Base-by-base conservation (phyloP, 257 asterid species). In the Petunia axillaris region DNA sequence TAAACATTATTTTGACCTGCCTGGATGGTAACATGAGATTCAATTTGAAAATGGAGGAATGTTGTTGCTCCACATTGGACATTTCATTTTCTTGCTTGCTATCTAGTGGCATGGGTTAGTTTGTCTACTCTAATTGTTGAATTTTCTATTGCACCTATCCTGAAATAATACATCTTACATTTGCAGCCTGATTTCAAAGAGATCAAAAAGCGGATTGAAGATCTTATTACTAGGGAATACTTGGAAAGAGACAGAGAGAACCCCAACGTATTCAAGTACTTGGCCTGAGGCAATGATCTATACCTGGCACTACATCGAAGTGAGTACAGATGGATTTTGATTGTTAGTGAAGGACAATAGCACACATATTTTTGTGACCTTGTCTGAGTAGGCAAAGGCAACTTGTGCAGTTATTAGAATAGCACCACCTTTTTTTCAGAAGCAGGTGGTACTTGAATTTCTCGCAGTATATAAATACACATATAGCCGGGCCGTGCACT, bases 161-260 rank as follows among this genome's bases (percentile, higher is more conserved):
- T 62, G 1, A 80, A 64, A 38, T 50, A 37, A 39, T 75, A 39
- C 10, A n/a, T 6, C 36, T 36, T 75, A 4, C 36, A 58, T 83
- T 6, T 82, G 81, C 88, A 87, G 91, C 94, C 92, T 48, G 91
- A 91, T 80, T 64, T 91, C 63, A 88, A 80, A 66, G 83, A 81
- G 44, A 88, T 91, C 77, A 88, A 89, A 43, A 88, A 85, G 89
- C 64, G 96, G 57, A 89, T 89, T 66, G 96, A 89, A 81, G 89
- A 88, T 76, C 85, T 91, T 48, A 86, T 88, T 37, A 68, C 85
- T 8, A 74, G 87, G 6, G 93, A 90, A 5, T 90, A 87, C 81
- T 70, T 91, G 88, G 90, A 87, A 71, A 86, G 93, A 55, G 93
- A 91, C 75, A 71, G 53, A 76, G 85, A 85, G 52, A 85, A 85